These are phyloP conservation scores for Melastoma malabathricum DNA, from an alignment of 345 rosid genomes.

Conservation along the genomic window DNA sequence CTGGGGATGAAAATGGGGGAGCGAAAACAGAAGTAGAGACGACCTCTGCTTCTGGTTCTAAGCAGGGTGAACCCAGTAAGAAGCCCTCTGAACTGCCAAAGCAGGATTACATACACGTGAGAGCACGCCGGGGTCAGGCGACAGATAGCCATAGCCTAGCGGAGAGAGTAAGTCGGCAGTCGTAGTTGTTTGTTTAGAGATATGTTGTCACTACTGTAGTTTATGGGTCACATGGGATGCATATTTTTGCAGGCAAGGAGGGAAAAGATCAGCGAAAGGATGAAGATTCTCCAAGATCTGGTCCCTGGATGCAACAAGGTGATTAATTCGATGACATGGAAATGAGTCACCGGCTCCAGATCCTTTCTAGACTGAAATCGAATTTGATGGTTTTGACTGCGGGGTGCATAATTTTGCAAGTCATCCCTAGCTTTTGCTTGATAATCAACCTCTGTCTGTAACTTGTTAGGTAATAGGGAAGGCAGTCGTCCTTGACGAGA, in stretches of 20 bases:
- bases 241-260: slow-evolving; percentile 63
- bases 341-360: neutral
- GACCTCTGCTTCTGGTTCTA: slow-evolving; percentile 46
- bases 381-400: neutral
- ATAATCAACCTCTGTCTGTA: neutral
- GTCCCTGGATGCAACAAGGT: slow-evolving; percentile 97
- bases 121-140: slow-evolving; percentile 98
- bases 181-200: neutral
- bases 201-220: neutral
- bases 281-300: slow-evolving; percentile 91
- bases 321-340: slow-evolving; percentile 2
- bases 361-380: slow-evolving; percentile 1
- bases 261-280: slow-evolving; percentile 91
- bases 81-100: slow-evolving; percentile 64
- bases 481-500: slow-evolving; percentile 96
- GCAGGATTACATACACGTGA: slow-evolving; percentile 87
- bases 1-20: slow-evolving; percentile 34
- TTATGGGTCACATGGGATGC: neutral
- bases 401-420: too few species aligned
- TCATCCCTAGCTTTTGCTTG: neutral
- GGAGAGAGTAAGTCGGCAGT: slow-evolving; percentile 56
- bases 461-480: slow-evolving; percentile 72
- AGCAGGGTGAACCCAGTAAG: slow-evolving; percentile 34
- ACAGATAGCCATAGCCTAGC: slow-evolving; percentile 98
- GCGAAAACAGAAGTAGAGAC: slow-evolving; percentile 53